These are phyloP conservation scores for Brassica nigra DNA, from an alignment of 345 rosid species.

Conservation along the genomic window DNA sequence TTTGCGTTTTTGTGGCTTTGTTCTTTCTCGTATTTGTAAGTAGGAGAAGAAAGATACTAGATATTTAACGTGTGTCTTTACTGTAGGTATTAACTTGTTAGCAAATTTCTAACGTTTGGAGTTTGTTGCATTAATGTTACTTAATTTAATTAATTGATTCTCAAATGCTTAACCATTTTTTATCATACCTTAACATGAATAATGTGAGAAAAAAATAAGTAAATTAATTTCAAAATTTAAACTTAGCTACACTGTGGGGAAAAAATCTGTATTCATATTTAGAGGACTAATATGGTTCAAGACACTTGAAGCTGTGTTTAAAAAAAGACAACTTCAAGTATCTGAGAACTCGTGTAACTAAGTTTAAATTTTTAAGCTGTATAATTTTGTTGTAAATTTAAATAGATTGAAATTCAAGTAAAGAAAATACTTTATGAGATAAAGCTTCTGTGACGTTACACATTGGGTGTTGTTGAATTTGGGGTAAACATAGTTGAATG, in stretches of 20 bases:
- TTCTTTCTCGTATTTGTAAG: constrained; percentile 38
- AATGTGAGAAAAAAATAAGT: background rate
- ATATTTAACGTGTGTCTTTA: constrained; percentile 28
- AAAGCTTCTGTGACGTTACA: constrained; percentile 33
- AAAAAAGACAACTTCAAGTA: no score
- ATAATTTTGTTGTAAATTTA: background rate
- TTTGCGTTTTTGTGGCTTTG: constrained; percentile 27
- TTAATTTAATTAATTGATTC: constrained; percentile 6
- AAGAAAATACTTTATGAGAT: constrained; percentile 19
- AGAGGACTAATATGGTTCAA: background rate
- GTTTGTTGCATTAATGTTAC: constrained; percentile 38
- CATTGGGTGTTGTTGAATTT: constrained; percentile 35
- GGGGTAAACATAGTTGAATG: constrained; percentile 42
- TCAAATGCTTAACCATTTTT: constrained; percentile 4
- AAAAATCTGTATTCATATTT: background rate
- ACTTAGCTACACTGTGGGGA: background rate
- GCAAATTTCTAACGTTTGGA: constrained; percentile 29
- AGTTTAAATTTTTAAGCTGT: background rate
- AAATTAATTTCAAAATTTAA: background rate
- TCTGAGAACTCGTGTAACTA: no score
- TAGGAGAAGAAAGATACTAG: constrained; percentile 20
- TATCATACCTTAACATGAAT: background rate
- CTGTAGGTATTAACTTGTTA: constrained; percentile 29
- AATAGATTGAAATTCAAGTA: constrained; percentile 2
- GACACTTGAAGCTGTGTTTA: background rate